Evolutionary conservation across 2,329 filamentous ascomycete species (phyloP), one percentile per base, ranked within the genome.

Genomic region (Chrysosporium queenslandicum): DNA sequence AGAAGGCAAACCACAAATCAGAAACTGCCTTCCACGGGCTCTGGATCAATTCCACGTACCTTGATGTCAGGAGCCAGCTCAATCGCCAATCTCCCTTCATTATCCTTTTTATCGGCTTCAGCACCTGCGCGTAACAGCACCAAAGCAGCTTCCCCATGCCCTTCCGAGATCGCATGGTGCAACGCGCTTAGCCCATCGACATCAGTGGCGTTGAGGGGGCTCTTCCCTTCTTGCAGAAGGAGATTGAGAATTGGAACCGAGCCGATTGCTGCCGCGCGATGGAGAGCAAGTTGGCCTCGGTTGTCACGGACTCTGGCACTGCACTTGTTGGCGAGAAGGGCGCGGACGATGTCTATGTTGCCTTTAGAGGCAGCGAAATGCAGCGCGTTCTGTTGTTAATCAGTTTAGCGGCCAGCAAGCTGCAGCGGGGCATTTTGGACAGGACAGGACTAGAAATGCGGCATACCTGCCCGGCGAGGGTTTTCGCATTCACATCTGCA

Each of bases 351-450:
- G 58, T 94, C 87, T 41, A 96, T 74, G 64, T 94, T 90, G 62
- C 81, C 81, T 69, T 98, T 98, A 29, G 89, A 95, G 12, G 87
- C 85, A 46, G 89, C 82, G 65, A 97, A 95, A 69, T 97, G 91
- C 18, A 98, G 78, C 8, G 85, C 87, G 20, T 89, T 95, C 80
- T 94, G 59, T 46, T 50, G 36, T n/a, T n/a, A 55, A 49, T 42
- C 2, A 37, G 41, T 42, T 60, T 42, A 36, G 49, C 11, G 20
- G 5, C 27, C 9, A 4, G 27, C 27, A 29, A 29, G 9, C 16
- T 37, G 14, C 5, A n/a, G 34, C 4, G 14, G 34, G n/a, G 4
- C 32, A 34, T 34, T 39, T 16, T 14, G 3, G 46, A 14, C 20
- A 11, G 8, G 8, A 16, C 11, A 20, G 16, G 20, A 23, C 5